Evolutionary conservation across 75 land plant genomes (phyloP), one percentile per base, ranked within the genome.

Genomic region (Sequoia sempervirens): DNA sequence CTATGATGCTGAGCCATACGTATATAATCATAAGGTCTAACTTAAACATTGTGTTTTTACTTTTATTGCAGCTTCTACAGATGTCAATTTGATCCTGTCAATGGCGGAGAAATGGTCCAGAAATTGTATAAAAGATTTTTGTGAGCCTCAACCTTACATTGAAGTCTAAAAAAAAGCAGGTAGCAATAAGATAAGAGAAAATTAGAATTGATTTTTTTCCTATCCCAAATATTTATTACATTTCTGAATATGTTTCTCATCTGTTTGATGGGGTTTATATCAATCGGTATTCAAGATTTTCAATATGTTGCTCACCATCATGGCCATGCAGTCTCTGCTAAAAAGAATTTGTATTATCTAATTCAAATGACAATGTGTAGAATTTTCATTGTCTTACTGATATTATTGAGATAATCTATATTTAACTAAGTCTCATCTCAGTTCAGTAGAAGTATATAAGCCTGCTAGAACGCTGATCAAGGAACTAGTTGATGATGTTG

Each of bases 41-140:
- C 14, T 32, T 69, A 8, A 28, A 28, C 34, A 13, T n/a, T 61
- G 66, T 8, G n/a, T 1, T 26, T 5, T 80, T 72, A 17, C 52
- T 82, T 75, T 64, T 17, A 50, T 72, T 7, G 40, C 90, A 92
- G 94, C 81, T 94, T 91, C 88, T 92, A 92, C 82, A 94, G 88
- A 85, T 94, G 95, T 88, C 84, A 85, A 14, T 94, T 94, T 81
- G 96, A 94, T 89, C 89, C 90, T 26, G 79, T 86, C 41, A 64
- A 85, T 41, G 95, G 95, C 38, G 95, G 95, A 68, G 87, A 92
- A 85, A 94, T 94, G 94, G 78, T 82, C 41, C 94, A 92, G 82
- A 80, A 82, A 79, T 91, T 90, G 82, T 86, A 85, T 52, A 73
- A 83, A 30, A 80, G 5, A 76, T 38, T 91, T 92, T 78, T 75